Evolutionary conservation across 495 filamentous ascomycete species (phyloP), one percentile per base, ranked within the genome.

Genomic region (Xylaria longipes): DNA sequence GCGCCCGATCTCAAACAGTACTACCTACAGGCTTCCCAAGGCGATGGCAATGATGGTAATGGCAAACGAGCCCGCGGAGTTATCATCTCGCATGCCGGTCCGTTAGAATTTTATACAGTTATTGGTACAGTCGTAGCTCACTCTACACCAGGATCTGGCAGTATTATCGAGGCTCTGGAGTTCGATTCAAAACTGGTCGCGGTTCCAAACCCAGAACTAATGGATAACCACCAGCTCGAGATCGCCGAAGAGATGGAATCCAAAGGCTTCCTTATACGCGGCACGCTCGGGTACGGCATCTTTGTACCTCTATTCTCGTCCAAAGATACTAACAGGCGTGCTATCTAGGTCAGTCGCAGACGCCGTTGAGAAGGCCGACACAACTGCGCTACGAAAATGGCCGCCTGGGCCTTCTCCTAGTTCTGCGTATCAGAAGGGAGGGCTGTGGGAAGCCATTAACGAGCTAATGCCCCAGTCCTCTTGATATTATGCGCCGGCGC

Each of bases 151-250:
- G 94, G 95, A 68, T 93, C 94, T 29, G 96, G 96, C 17, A 92
- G 92, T n/a, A 93, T 98, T 31, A 84, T 97, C 1, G 94, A 92
- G 78, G 94, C 90, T 0, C 84, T 97, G 37, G 87, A 94, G 39
- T 70, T 82, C 61, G 84, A 86, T 22, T 84, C 92, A 0, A 89
- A 91, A 6, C 79, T 97, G 37, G 88, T 98, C 57, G 93, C 97
- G 4, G 95, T 99, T 29, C 93, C 94, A 9, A 99, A 99, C 79
- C 82, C 88, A 9, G 82, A 84, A 2, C 87, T 99, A 5, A 89
- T 97, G 75, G 93, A 94, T 74, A 97, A 98, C 74, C 96, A 99
- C 76, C 96, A 99, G 80, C 87, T 88, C 45, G 94, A 99, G 78
- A 85, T 98, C 12, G 94, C 95, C 1, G 83, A 88, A 57, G 90